phyloP scores from a whole-genome alignment of 2,329 filamentous ascomycete genomes.

The Ophiostoma triangulosporum region DNA sequence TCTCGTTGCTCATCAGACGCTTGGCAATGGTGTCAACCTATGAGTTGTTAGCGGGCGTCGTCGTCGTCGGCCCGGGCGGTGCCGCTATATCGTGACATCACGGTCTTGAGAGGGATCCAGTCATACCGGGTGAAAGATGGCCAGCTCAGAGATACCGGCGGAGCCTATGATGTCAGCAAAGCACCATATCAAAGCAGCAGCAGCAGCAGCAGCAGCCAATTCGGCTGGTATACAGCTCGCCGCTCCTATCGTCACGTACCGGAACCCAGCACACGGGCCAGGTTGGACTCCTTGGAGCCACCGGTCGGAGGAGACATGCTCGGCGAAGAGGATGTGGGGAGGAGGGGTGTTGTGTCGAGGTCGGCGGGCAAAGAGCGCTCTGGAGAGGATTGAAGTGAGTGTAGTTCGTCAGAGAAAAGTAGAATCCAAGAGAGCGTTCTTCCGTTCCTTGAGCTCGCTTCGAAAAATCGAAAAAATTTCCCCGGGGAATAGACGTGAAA shows the following conservation, averaged over 20 bases:
- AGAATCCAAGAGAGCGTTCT: neutral
- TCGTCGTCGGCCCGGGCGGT: neutral
- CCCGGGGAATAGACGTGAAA: conserved; percentile 4
- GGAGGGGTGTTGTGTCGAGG: neutral
- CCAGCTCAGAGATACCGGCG: conserved; percentile 83
- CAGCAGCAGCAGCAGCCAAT: neutral
- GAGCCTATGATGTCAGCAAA: conserved; percentile 43
- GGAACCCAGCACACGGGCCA: conserved; percentile 80
- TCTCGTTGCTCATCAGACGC: conserved; percentile 97
- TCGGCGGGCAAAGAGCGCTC: neutral
- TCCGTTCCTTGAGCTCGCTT: conserved; percentile 2
- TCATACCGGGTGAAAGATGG: conserved; percentile 82
- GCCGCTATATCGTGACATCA: neutral
- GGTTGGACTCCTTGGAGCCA: conserved; percentile 69
- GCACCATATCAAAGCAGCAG: neutral
- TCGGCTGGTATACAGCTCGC: neutral
- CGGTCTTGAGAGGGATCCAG: conserved; percentile 16
- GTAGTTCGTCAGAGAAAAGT: neutral
- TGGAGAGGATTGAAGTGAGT: neutral
- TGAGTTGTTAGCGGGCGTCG: conserved; percentile 17
- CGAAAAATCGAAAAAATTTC: conserved; percentile 9
- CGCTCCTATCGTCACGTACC: conserved; percentile 37
- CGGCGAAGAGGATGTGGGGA: conserved; percentile 11
- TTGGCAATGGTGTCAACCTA: conserved; percentile 97
- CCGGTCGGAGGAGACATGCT: conserved; percentile 47